Evolutionary conservation across 139 green algal genomes (phyloP), one percentile per base, ranked within the genome.

Genomic region (Chlorella vulgaris): DNA sequence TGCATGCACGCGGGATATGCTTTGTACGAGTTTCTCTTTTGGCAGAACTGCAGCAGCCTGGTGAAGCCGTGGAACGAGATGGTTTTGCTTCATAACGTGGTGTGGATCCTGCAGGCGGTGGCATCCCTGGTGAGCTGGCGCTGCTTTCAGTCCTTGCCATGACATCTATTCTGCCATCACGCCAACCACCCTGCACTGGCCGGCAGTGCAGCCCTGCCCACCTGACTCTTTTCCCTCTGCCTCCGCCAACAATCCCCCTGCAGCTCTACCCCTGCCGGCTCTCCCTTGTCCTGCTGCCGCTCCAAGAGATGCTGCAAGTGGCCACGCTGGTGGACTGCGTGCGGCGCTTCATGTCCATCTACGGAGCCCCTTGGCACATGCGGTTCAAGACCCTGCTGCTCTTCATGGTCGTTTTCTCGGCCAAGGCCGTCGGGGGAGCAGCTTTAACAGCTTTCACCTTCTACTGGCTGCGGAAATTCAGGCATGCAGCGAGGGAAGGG

Each of bases 191-290:
- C n/a, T n/a, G n/a, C n/a, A n/a, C n/a, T n/a, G n/a, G n/a, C n/a
- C n/a, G n/a, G n/a, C n/a, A n/a, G n/a, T n/a, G n/a, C n/a, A n/a
- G n/a, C n/a, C n/a, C n/a, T n/a, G n/a, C n/a, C n/a, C n/a, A n/a
- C n/a, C n/a, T n/a, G n/a, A n/a, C n/a, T n/a, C n/a, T n/a, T n/a
- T n/a, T n/a, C n/a, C n/a, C n/a, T n/a, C n/a, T n/a, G n/a, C n/a
- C n/a, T n/a, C n/a, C n/a, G n/a, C n/a, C n/a, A n/a, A n/a, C n/a
- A n/a, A n/a, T n/a, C n/a, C n/a, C n/a, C n/a, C 2, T 29, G 36
- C 74, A 80, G 74, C 24, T 80, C 7, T 80, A 71, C 58, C 74
- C 74, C 58, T 80, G 55, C 74, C 74, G 74, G 38, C 74, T 80
- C 7, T 61, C 74, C 28, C 58, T 80, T 6, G 22, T 60, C n/a